phyloP scores from a whole-genome alignment of 306 rosid genomes.

The Glycyrrhiza uralensis region DNA sequence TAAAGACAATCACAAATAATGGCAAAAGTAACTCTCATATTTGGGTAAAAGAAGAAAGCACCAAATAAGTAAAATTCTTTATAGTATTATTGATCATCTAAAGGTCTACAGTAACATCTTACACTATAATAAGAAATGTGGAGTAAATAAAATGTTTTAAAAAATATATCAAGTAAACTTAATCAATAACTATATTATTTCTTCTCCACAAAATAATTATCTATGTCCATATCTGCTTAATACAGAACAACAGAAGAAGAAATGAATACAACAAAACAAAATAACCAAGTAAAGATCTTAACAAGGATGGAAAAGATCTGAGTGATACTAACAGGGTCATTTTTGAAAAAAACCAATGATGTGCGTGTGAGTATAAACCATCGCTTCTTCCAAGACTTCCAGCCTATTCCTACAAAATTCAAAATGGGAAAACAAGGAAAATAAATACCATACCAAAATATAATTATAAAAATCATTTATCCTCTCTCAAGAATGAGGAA shows the following conservation, averaged over 20 bases:
- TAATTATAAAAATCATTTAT: neutral
- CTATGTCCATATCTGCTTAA: neutral
- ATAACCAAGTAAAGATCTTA: neutral
- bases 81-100: neutral
- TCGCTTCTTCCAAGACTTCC: slow-evolving; percentile 99
- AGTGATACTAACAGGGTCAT: slow-evolving; percentile 81
- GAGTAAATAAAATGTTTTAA: slow-evolving; percentile 17
- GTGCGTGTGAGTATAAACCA: slow-evolving; percentile 97
- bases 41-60: neutral
- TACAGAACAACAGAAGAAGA: neutral
- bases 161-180: neutral
- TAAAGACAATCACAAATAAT: slow-evolving; percentile 4
- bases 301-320: slow-evolving; percentile 13
- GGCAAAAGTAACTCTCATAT: neutral
- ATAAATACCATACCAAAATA: slow-evolving; percentile 2
- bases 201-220: neutral
- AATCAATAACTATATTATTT: neutral
- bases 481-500: neutral
- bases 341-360: slow-evolving; percentile 94
- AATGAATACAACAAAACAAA: neutral
- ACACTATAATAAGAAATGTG: neutral
- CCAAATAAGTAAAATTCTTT: neutral
- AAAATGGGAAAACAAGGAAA: slow-evolving; percentile 22
- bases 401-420: slow-evolving; percentile 81
- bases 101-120: neutral